Base-by-base conservation (phyloP, 352 stramenopile genomes). In the Peronospora belbahrii region DNA sequence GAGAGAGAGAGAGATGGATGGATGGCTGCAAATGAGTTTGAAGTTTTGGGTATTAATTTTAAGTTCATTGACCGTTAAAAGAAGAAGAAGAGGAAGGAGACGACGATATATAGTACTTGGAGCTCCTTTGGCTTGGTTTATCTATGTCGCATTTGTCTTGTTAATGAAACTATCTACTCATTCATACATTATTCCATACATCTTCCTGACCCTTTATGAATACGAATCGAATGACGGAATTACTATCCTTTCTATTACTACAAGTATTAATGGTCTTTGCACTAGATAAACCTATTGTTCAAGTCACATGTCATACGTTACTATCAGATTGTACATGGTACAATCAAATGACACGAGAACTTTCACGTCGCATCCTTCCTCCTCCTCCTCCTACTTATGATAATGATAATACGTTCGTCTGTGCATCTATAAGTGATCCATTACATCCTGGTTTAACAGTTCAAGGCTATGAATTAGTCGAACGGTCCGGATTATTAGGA, bases 401-500 rank as follows among this genome's bases (percentile, higher is more conserved):
- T 35, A 32, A 4, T 18, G 52, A 59, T 18, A 49, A 56, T 9
- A 19, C 44, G 11, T 20, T 51, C 22, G 52, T 54, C 24, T 80
- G 66, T 27, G 51, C 65, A 11, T 48, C 52, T 1, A 51, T 75
- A 27, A 55, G 51, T 9, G 63, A 81, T 24, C 39, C 42, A 34
- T 47, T 78, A 14, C 52, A 22, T 27, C 62, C 70, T 6, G 77
- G 77, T 4, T 30, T 61, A 24, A 53, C 50, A 6, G 59, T 89
- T n/a, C 49, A 74, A 35, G 74, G 77, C 30, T 89, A 89, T 46
- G 74, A 89, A 45, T 44, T 89, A 18, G 62, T 88, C 25, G 78
- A 89, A 55, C 73, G 71, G 17, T 71, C 75, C 19, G 74, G 59
- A 14, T 48, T 85, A 15, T 40, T 89, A 17, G 78, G 78, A 2